Conservation (phyloP, 1,139 yeast genomes). For the Meyerozyma athensensis region DNA sequence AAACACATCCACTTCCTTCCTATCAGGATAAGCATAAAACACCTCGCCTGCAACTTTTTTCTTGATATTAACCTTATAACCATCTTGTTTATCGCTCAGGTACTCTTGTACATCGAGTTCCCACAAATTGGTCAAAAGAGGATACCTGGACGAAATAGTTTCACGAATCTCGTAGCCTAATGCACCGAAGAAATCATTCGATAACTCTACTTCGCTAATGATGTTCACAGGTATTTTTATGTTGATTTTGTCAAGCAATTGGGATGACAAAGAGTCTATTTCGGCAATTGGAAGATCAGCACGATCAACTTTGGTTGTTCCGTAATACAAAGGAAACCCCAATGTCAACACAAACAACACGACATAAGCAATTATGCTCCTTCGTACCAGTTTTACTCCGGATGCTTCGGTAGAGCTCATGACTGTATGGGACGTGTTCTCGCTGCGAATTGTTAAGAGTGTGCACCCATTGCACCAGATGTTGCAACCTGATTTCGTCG, state of each 20-base stretch:
- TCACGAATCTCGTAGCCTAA: not conserved
- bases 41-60: not conserved
- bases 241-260: conserved; percentile 30
- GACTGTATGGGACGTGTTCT: not conserved
- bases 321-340: conserved; percentile 75
- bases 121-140: not conserved
- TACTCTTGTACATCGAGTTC: not conserved
- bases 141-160: not conserved
- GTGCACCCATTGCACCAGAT: not conserved
- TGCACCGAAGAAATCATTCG: not conserved
- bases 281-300: conserved; percentile 64
- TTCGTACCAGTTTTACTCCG: conserved; percentile 1
- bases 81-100: not conserved
- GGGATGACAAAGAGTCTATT: conserved; percentile 38
- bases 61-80: not conserved
- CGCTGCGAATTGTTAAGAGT: not conserved
- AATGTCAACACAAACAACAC: conserved; percentile 29
- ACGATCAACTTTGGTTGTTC: conserved; percentile 68
- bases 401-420: not conserved
- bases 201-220: not conserved
- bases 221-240: conserved; percentile 49
- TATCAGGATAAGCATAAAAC: not conserved
- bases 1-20: not conserved
- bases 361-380: conserved; percentile 16
- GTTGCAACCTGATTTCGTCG: no score